Conservation (phyloP, 192 early-diverging fungal species). For the Backusella tarrabulga region DNA sequence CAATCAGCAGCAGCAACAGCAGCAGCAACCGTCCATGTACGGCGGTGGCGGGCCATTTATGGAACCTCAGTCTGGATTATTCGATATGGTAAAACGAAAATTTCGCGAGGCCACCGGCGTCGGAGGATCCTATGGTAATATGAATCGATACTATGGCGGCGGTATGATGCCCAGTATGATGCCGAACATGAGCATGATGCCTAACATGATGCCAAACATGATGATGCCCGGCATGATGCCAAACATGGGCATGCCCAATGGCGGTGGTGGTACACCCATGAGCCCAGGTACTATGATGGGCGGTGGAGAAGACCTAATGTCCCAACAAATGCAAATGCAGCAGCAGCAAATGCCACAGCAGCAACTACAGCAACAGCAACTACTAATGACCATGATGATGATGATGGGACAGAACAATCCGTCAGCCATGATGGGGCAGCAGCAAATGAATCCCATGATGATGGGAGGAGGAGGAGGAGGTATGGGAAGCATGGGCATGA, state of each 20-base stretch:
- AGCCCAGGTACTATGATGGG: not conserved
- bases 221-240: not conserved
- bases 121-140: not conserved
- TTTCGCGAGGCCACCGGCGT: not conserved
- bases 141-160: not conserved
- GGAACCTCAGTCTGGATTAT: not conserved
- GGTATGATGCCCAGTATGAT: not conserved
- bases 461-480: not conserved
- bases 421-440: conserved; percentile 1
- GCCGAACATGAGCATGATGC: not conserved
- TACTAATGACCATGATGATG: conserved; percentile 1
- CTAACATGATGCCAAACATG: not conserved
- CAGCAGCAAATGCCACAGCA: conserved; percentile 4
- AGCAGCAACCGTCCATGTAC: not conserved
- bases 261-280: conserved; percentile 1
- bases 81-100: not conserved
- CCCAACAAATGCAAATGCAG: conserved; percentile 5
- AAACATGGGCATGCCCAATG: not conserved
- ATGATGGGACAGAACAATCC: not conserved
- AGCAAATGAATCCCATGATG: not conserved
- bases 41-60: not conserved
- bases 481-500: not conserved
- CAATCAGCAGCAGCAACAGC: not conserved
- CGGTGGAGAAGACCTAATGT: conserved; percentile 1
- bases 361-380: not conserved